Evolutionary conservation across 106 monocot species (phyloP).

Genomic region (Allium cepa): DNA sequence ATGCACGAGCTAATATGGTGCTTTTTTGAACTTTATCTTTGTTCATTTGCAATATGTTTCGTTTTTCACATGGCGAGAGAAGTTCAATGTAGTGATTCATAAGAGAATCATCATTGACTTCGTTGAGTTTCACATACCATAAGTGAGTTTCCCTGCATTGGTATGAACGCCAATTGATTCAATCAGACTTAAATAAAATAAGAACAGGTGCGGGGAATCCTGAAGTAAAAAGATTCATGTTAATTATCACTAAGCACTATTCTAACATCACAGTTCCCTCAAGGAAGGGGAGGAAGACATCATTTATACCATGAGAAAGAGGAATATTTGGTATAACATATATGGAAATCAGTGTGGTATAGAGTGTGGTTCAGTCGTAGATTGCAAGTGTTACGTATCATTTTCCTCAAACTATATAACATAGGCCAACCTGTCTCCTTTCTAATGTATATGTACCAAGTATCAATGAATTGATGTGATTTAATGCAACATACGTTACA

Average conservation of each 20-base stretch:
- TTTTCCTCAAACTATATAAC: too few species aligned
- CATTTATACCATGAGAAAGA: not conserved
- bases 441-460: too few species aligned
- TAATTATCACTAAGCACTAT: not conserved
- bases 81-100: constrained; percentile 52
- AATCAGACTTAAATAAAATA: not conserved
- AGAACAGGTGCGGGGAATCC: not conserved
- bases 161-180: not conserved
- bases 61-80: constrained; percentile 60
- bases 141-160: constrained; percentile 62
- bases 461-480: too few species aligned
- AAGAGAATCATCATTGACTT: constrained; percentile 46
- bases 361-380: too few species aligned
- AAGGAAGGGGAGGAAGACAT: not conserved
- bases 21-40: constrained; percentile 41
- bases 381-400: too few species aligned
- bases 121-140: constrained; percentile 71
- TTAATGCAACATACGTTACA: too few species aligned
- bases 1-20: constrained; percentile 54
- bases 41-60: constrained; percentile 30
- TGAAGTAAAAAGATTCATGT: not conserved
- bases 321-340: too few species aligned
- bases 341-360: too few species aligned
- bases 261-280: not conserved
- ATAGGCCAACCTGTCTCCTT: too few species aligned